These are phyloP conservation scores for Pelagophyceae sp. DNA, from an alignment of 352 stramenopile genomes.

Conservation along the genomic window DNA sequence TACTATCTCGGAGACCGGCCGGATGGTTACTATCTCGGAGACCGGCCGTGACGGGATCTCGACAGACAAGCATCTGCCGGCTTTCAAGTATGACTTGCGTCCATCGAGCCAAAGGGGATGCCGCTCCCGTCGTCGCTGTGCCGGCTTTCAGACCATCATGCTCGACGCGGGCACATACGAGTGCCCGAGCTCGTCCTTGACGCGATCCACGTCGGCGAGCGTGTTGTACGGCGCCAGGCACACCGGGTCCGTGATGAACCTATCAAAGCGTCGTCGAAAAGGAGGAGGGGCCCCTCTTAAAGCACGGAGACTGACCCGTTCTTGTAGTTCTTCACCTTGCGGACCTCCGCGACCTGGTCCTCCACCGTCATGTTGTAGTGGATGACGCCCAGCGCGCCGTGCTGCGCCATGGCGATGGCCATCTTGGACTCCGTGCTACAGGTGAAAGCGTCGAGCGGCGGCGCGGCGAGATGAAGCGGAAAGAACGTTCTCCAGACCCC, in stretches of 20 bases:
- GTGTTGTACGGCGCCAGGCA: conserved; percentile 88
- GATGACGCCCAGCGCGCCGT: conserved; percentile 98
- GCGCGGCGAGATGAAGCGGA: neutral
- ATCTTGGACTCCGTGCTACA: conserved; percentile 89
- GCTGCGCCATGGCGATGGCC: conserved; percentile 97
- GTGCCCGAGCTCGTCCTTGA: no score
- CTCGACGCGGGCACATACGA: no score
- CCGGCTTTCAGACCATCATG: no score
- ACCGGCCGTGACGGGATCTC: no score
- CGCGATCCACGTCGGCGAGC: conserved; percentile 83
- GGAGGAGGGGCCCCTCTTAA: neutral
- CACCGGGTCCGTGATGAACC: conserved; percentile 96
- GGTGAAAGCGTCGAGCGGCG: no score
- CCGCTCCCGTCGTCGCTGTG: no score
- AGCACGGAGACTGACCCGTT: conserved; percentile 61
- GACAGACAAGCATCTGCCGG: no score
- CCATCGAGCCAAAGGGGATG: no score
- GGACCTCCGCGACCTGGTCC: conserved; percentile 82
- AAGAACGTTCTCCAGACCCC: neutral
- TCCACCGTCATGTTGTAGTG: conserved; percentile 99
- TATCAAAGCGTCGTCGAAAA: neutral
- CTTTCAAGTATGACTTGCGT: no score
- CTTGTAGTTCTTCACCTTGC: conserved; percentile 97
- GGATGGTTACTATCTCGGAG: no score
- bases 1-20: no score